Evolutionary conservation across 2,329 filamentous ascomycete genomes (phyloP).

Genomic region (Coleophoma eucalyptorum): DNA sequence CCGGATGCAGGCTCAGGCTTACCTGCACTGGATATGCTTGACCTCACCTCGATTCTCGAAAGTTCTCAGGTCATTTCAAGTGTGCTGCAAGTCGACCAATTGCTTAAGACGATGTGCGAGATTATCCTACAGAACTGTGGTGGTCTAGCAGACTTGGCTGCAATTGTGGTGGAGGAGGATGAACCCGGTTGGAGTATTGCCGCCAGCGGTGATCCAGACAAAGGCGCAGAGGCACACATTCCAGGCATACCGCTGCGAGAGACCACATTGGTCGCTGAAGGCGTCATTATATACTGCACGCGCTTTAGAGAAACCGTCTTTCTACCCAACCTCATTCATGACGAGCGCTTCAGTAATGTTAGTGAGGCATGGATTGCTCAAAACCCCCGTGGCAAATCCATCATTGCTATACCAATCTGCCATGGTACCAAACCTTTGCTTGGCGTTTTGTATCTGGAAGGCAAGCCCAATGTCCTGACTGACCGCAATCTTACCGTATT

Average conservation of each 20-base stretch:
- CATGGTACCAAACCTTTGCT: conserved; percentile 68
- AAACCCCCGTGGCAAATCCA: conserved; percentile 67
- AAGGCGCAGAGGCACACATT: conserved; percentile 62
- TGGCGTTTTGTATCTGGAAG: conserved; percentile 73
- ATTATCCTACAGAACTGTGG: conserved; percentile 78
- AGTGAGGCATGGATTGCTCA: conserved; percentile 63
- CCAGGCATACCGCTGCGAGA: conserved; percentile 61
- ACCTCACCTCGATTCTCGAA: conserved; percentile 73
- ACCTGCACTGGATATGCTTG: conserved; percentile 78
- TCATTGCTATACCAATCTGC: conserved; percentile 77
- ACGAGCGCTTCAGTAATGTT: conserved; percentile 77
- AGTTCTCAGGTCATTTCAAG: conserved; percentile 79
- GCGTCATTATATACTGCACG: conserved; percentile 72
- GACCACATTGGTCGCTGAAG: conserved; percentile 68
- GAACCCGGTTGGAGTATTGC: conserved; percentile 61
- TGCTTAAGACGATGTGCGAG: conserved; percentile 77
- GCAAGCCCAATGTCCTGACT: conserved; percentile 71
- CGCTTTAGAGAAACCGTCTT: conserved; percentile 75
- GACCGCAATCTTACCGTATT: conserved; percentile 66
- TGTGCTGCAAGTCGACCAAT: conserved; percentile 69
- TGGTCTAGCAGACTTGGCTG: conserved; percentile 64
- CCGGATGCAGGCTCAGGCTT: conserved; percentile 58
- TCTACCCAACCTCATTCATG: conserved; percentile 66
- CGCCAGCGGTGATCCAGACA: conserved; percentile 69
- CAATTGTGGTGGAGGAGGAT: conserved; percentile 67